Evolutionary conservation across 2,329 filamentous ascomycete genomes (phyloP).

Genomic region (Pestalotiopsis sp.): DNA sequence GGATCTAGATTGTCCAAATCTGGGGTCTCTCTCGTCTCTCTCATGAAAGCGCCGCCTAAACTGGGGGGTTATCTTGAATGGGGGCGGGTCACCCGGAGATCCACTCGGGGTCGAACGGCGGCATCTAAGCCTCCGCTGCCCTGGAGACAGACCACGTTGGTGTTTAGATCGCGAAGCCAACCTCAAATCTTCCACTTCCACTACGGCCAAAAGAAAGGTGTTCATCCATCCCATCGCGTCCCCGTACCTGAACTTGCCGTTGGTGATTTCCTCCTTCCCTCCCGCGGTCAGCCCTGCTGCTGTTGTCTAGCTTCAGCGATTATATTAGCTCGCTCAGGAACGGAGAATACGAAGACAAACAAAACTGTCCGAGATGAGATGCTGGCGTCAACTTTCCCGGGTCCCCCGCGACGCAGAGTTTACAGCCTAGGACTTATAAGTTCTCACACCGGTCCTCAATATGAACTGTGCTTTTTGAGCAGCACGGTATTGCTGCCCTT

Average conservation of each 20-base stretch:
- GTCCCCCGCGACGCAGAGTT: no score
- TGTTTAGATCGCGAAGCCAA: background rate
- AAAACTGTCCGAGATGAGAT: no score
- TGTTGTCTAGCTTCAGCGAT: no score
- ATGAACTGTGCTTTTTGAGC: no score
- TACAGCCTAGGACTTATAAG: no score
- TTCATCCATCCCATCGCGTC: no score
- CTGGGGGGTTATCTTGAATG: background rate
- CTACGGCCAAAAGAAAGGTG: background rate
- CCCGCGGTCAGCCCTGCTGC: background rate
- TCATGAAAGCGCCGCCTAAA: background rate
- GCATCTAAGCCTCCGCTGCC: background rate
- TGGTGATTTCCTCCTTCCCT: background rate
- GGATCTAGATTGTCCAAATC: background rate
- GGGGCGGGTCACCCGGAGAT: background rate
- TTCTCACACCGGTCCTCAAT: no score
- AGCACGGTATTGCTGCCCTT: no score
- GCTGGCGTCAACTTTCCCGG: no score
- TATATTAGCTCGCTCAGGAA: background rate
- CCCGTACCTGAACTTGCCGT: background rate
- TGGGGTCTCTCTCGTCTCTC: background rate
- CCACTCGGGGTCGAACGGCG: background rate
- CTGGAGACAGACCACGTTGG: background rate
- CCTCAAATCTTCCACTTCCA: background rate
- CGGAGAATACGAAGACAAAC: no score